A percentile compares a stretch with the other conserved stretches of the same genome.
phyloP scores from a whole-genome alignment of 306 rosid species.

The Cucumis hystrix region DNA sequence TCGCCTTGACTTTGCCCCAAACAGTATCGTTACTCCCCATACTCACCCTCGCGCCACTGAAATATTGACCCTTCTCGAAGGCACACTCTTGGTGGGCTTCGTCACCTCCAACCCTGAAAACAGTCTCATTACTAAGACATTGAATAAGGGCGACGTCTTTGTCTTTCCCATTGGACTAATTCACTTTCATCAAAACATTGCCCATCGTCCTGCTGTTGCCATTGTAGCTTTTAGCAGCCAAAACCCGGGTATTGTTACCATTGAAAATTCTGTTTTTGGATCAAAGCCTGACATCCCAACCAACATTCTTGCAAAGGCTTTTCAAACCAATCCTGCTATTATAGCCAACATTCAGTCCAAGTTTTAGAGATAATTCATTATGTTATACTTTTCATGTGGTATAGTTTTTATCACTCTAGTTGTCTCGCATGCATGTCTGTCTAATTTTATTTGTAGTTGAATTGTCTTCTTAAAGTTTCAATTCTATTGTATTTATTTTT shows the following conservation, averaged over 20 bases:
- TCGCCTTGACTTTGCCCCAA: slow-evolving; percentile 20
- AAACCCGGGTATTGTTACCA: slow-evolving; percentile 20
- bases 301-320: slow-evolving; percentile 20
- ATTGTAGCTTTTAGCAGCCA: slow-evolving; percentile 27
- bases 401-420: no score
- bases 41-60: slow-evolving; percentile 22
- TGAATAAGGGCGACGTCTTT: slow-evolving; percentile 20
- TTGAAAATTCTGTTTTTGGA: slow-evolving; percentile 23
- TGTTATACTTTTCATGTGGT: no score
- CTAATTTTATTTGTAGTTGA: no score
- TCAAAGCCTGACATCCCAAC: slow-evolving; percentile 16
- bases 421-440: no score
- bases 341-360: slow-evolving; percentile 7
- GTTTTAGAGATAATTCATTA: slow-evolving; percentile 3
- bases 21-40: slow-evolving; percentile 24
- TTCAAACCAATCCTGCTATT: slow-evolving; percentile 5
- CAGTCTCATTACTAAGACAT: slow-evolving; percentile 8
- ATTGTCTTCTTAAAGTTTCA: no score
- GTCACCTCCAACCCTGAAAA: slow-evolving; percentile 21
- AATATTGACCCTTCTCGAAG: slow-evolving; percentile 19
- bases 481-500: no score
- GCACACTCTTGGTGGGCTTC: slow-evolving; percentile 23
- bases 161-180: slow-evolving; percentile 22
- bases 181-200: slow-evolving; percentile 20
- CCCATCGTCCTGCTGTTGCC: slow-evolving; percentile 2